Conservation (phyloP, 306 rosid genomes). For the cucumber (Cucumis sativus) region Cucumber_9930_V3 NC_026656.2:15170001-15170500, state of each 20-base stretch:
- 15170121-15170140: background rate
- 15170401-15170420: background rate
- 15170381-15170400: conserved; percentile 27
- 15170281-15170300: conserved; percentile 20
- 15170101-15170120: background rate
- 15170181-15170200: conserved; percentile 99
- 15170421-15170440: no score
- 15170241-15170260: conserved; percentile 7
- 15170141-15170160: conserved; percentile 38
- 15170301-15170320: conserved; percentile 96
- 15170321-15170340: conserved; percentile 96
- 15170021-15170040: conserved; percentile 53
- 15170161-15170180: conserved; percentile 80
- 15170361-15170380: conserved; percentile 57
- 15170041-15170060: conserved; percentile 57
- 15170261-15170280: background rate
- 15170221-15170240: conserved; percentile 37
- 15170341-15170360: conserved; percentile 71
- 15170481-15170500: conserved; percentile 63
- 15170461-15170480: conserved; percentile 7
- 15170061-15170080: conserved; percentile 22
- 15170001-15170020: conserved; percentile 80
- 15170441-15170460: conserved; percentile 10
- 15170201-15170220: conserved; percentile 92
- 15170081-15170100: background rate